Conservation (phyloP, 192 early-diverging fungal species). For the Gonapodya sp. region DNA sequence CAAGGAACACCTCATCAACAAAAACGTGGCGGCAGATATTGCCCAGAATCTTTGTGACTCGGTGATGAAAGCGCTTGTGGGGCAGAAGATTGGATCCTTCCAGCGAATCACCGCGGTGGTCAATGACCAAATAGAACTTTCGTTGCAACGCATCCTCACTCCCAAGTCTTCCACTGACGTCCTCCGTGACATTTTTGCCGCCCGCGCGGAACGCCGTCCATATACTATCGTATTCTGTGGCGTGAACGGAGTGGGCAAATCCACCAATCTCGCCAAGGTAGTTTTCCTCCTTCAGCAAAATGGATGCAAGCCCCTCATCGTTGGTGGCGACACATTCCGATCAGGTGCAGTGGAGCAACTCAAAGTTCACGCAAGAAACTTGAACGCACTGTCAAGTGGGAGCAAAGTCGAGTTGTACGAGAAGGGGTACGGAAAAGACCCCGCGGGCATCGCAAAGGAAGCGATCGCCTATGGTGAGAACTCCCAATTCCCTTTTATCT, state of each 20-base stretch:
- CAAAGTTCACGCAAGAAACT: conserved; percentile 78
- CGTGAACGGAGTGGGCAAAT: conserved; percentile 91
- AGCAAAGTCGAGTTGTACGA: conserved; percentile 78
- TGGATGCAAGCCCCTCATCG: conserved; percentile 77
- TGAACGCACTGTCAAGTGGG: conserved; percentile 62
- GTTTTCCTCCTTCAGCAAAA: conserved; percentile 95
- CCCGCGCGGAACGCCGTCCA: conserved; percentile 55
- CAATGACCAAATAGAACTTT: conserved; percentile 67
- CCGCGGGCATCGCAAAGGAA: conserved; percentile 90
- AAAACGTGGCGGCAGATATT: conserved; percentile 89
- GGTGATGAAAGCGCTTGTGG: conserved; percentile 58
- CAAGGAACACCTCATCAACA: conserved; percentile 82
- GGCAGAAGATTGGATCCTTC: conserved; percentile 66
- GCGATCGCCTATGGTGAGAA: conserved; percentile 65
- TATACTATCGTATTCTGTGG: conserved; percentile 90
- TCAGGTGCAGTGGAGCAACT: conserved; percentile 94
- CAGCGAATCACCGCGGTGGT: conserved; percentile 45
- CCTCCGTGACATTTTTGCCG: conserved; percentile 75
- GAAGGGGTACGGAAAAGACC: conserved; percentile 93
- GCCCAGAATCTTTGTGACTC: conserved; percentile 74
- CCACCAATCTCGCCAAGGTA: conserved; percentile 89
- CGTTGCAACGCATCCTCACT: conserved; percentile 79
- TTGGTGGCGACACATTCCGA: conserved; percentile 94
- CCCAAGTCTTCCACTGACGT: conserved; percentile 84
- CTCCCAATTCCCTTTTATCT: conserved; percentile 4